A percentile compares a stretch with the other conserved stretches of the same genome.
Evolutionary conservation across 495 filamentous ascomycete species (phyloP).

Genomic region (Aspergillus nidulans): DNA sequence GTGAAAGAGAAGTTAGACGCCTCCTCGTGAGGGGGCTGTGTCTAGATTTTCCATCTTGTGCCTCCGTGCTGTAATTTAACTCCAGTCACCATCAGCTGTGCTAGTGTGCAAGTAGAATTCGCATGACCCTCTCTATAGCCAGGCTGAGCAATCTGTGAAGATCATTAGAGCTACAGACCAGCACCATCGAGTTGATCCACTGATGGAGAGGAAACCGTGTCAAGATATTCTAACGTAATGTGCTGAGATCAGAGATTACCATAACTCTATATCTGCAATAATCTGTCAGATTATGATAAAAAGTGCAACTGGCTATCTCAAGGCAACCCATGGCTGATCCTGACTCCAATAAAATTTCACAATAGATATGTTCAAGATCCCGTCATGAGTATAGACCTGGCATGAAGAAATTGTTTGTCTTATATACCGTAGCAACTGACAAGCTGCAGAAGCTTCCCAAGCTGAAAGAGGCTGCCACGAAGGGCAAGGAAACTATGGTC

Average conservation of each 20-base stretch:
- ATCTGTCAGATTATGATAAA: background rate
- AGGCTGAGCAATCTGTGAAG: too few species aligned
- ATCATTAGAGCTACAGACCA: background rate
- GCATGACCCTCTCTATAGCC: too few species aligned
- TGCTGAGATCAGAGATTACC: background rate
- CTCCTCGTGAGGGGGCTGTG: too few species aligned
- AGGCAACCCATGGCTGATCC: background rate
- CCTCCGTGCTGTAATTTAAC: too few species aligned
- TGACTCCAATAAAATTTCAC: slow-evolving; percentile 3
- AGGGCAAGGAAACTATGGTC: slow-evolving; percentile 28
- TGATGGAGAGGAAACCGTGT: background rate
- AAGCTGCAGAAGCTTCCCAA: slow-evolving; percentile 17
- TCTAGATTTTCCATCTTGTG: too few species aligned
- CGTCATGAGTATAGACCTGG: slow-evolving; percentile 12
- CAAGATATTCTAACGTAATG: background rate
- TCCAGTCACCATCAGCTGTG: too few species aligned
- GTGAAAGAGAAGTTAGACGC: too few species aligned
- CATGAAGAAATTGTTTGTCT: background rate
- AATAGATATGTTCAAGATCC: background rate
- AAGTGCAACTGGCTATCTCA: background rate
- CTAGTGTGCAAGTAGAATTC: too few species aligned
- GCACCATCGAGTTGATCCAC: background rate
- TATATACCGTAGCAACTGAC: background rate
- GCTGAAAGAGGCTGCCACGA: slow-evolving; percentile 33
- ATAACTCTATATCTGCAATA: background rate